These are phyloP conservation scores for Xenoacremonium recifei DNA, from an alignment of 2,329 filamentous ascomycete genomes.

Conservation along the genomic window DNA sequence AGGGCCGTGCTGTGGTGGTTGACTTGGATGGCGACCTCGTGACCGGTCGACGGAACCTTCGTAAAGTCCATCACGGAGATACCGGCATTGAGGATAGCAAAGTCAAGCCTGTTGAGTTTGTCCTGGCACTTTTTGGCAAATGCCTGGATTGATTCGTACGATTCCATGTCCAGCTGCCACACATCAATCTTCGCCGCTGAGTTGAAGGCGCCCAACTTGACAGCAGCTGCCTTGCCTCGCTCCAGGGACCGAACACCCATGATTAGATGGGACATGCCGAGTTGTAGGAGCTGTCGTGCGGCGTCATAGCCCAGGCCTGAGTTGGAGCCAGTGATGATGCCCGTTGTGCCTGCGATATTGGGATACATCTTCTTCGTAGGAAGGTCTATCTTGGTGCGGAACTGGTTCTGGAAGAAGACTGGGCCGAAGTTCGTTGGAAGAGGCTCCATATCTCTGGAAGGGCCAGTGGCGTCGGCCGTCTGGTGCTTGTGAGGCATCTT, in stretches of 20 bases:
- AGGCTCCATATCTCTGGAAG: constrained; percentile 11
- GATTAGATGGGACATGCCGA: constrained; percentile 13
- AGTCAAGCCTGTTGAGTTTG: constrained; percentile 17
- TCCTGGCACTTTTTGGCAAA: constrained; percentile 15
- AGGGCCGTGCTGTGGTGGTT: constrained; percentile 31
- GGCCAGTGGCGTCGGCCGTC: background rate
- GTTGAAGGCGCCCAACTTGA: constrained; percentile 1
- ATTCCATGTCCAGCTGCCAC: constrained; percentile 24
- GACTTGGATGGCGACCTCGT: constrained; percentile 31
- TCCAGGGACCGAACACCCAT: constrained; percentile 19
- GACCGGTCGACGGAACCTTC: constrained; percentile 17
- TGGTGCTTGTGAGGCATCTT: constrained; percentile 12
- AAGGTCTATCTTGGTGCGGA: constrained; percentile 18
- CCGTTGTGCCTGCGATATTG: constrained; percentile 11
- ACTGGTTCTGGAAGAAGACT: constrained; percentile 20
- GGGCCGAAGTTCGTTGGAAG: constrained; percentile 8
- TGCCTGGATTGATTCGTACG: constrained; percentile 20
- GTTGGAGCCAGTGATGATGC: constrained; percentile 26
- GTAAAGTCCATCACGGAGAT: constrained; percentile 17
- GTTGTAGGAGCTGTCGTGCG: constrained; percentile 19
- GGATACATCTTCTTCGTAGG: constrained; percentile 17
- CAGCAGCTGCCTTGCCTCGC: constrained; percentile 11
- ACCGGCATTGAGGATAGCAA: constrained; percentile 35
- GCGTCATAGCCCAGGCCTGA: constrained; percentile 23
- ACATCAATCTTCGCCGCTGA: constrained; percentile 20